A percentile compares a stretch with the other conserved stretches of the same genome.
Conservation (phyloP, 345 rosid genomes). For the Pistacia atlantica region DNA sequence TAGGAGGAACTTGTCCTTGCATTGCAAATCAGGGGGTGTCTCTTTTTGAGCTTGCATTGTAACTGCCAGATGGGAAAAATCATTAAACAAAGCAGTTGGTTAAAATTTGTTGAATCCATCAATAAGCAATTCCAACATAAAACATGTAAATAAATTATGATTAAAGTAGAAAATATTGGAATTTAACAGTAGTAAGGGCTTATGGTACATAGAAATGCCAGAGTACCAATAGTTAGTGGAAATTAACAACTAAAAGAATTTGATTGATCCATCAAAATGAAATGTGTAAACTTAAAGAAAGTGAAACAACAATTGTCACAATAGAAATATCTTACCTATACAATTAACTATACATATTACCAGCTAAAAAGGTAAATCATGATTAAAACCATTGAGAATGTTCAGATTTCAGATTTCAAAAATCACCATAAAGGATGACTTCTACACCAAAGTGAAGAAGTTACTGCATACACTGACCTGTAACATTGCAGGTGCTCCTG, state of each 20-base stretch:
- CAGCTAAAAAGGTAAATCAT: too few species aligned
- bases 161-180: not conserved
- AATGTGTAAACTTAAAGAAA: too few species aligned
- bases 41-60: constrained; percentile 94
- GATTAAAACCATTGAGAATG: too few species aligned
- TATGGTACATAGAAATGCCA: not conserved
- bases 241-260: not conserved
- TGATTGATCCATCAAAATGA: too few species aligned
- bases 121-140: not conserved
- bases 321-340: too few species aligned
- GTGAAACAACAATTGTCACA: too few species aligned
- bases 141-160: not conserved
- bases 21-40: constrained; percentile 79
- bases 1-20: constrained; percentile 89
- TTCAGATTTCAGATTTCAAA: not conserved
- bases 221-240: too few species aligned
- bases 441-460: not conserved
- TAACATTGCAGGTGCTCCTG: constrained; percentile 59
- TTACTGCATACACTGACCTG: constrained; percentile 40
- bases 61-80: constrained; percentile 38
- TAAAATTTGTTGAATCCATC: not conserved
- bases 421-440: not conserved
- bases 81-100: not conserved
- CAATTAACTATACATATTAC: too few species aligned
- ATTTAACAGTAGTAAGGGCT: not conserved